Evolutionary conservation across 805 yeast species (phyloP), one percentile per base, ranked within the genome.

Genomic region (Teunomyces lycoperdinae): DNA sequence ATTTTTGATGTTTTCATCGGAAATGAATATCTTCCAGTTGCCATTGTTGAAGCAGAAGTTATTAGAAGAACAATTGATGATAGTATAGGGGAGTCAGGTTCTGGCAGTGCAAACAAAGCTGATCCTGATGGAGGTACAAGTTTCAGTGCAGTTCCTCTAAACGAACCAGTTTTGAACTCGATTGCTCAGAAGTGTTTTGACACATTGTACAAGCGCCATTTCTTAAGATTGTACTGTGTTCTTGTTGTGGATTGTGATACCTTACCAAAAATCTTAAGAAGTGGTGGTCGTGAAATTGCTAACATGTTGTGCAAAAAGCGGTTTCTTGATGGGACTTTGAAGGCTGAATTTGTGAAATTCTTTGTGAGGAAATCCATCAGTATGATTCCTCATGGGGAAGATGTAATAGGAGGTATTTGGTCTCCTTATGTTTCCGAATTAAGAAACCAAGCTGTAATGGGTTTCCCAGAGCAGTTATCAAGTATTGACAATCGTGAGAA

Each of bases 271-370:
- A 85, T 95, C 29, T 73, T 83, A 58, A 73, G 94, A 55, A 83
- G 88, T 64, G 96, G 96, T 17, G 85, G 97, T 7, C 75, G 89
- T 16, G 98, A 94, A 57, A 86, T 94, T 52, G 98, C 98, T 0
- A 94, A 91, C 56, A 88, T 83, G 86, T 77, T 83, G 58, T 89
- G 87, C 67, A 88, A 84, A 58, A 80, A 84, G 54, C 78, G 81
- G 54, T 90, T 90, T 61, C 73, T 83, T 36, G 86, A 83, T 54
- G 98, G 98, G 2, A 73, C 78, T n/a, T 68, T 94, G 17, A 76
- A 80, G n/a, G 84, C 96, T 0, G 84, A 80, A 26, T 91, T 82
- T 65, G 89, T 90, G 45, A 89, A 88, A 60, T 94, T 90, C 61
- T 84, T 85, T 50, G 75, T 86, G 20, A 70, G 79, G 27, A 78